Conservation (phyloP, 1,139 yeast species). For the Taphrina confusa region DNA sequence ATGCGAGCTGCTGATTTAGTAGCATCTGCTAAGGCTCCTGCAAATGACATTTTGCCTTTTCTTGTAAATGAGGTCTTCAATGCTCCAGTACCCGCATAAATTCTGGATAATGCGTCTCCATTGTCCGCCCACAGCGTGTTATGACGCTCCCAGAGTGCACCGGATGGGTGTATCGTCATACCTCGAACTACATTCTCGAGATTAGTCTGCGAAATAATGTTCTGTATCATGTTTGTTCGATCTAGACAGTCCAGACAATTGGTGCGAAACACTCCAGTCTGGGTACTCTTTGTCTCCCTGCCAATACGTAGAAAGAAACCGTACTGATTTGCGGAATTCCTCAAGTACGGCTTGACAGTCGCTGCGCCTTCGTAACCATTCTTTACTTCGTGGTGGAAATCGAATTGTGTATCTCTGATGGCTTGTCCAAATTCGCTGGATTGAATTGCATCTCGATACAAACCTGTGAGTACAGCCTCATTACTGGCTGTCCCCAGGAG, state of each 20-base stretch:
- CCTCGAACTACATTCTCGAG: slow-evolving; percentile 51
- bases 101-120: slow-evolving; percentile 95
- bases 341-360: slow-evolving; percentile 64
- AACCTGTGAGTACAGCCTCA: slow-evolving; percentile 69
- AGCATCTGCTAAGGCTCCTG: slow-evolving; percentile 94
- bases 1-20: slow-evolving; percentile 92
- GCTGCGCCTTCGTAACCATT: slow-evolving; percentile 86
- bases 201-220: slow-evolving; percentile 69
- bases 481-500: slow-evolving; percentile 75
- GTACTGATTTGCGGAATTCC: slow-evolving; percentile 68
- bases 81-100: slow-evolving; percentile 96
- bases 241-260: slow-evolving; percentile 95
- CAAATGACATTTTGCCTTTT: slow-evolving; percentile 92
- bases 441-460: slow-evolving; percentile 61
- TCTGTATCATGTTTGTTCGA: slow-evolving; percentile 90
- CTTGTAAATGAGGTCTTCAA: slow-evolving; percentile 90
- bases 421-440: slow-evolving; percentile 47
- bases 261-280: slow-evolving; percentile 84
- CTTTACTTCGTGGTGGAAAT: slow-evolving; percentile 89
- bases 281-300: slow-evolving; percentile 63
- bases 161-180: slow-evolving; percentile 29
- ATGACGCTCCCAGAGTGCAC: slow-evolving; percentile 65
- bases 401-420: slow-evolving; percentile 69
- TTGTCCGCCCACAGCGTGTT: slow-evolving; percentile 95
- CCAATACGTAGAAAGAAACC: slow-evolving; percentile 69